Conservation (phyloP, 192 early-diverging fungal genomes). For the Coemansia sp. region DNA sequence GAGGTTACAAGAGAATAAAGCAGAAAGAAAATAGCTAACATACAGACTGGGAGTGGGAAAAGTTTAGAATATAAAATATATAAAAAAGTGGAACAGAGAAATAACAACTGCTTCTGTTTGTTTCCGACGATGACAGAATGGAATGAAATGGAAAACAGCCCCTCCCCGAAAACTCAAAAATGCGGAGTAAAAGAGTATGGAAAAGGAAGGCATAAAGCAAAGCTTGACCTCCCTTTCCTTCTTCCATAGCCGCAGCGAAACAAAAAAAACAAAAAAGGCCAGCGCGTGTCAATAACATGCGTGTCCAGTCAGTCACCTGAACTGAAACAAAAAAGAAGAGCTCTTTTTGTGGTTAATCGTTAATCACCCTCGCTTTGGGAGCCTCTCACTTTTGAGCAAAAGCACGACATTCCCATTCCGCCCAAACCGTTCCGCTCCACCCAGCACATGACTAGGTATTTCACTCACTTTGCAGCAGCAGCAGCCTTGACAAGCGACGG, state of each 20-base stretch:
- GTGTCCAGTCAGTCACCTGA: background rate
- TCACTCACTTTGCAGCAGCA: background rate
- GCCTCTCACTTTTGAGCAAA: background rate
- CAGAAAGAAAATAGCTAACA: background rate
- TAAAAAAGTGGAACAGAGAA: too few relatives aligned
- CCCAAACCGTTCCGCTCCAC: background rate
- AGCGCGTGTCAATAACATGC: too few relatives aligned
- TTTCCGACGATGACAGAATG: too few relatives aligned
- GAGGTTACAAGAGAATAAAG: background rate
- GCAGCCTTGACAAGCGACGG: conserved; percentile 34
- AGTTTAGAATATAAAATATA: too few relatives aligned
- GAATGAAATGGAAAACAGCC: background rate
- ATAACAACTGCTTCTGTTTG: too few relatives aligned
- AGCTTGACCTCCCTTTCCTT: too few relatives aligned
- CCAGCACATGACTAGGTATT: background rate
- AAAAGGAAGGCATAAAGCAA: background rate
- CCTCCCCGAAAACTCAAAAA: background rate
- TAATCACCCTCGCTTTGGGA: background rate
- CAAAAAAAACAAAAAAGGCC: too few relatives aligned
- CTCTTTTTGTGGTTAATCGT: background rate
- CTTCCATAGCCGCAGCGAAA: too few relatives aligned
- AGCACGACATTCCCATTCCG: background rate
- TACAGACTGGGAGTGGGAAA: too few relatives aligned
- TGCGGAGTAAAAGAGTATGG: background rate
- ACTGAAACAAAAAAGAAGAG: background rate